phyloP scores from a whole-genome alignment of 1,139 yeast genomes.

The Meyerozyma guilliermondii region DNA sequence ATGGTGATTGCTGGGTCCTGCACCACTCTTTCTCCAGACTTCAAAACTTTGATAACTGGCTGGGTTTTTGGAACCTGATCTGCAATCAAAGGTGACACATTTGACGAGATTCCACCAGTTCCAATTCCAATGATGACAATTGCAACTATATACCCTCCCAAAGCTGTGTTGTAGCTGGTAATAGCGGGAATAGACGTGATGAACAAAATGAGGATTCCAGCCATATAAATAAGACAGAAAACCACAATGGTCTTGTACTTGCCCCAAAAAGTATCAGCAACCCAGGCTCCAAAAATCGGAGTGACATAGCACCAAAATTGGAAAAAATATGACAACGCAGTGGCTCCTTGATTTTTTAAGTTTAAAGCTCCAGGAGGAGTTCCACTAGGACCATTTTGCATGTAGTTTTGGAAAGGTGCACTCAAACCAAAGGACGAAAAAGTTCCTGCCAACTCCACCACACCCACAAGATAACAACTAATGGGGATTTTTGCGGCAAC shows the following conservation, averaged over 20 bases:
- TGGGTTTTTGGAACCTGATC: constrained; percentile 55
- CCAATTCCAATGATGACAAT: constrained; percentile 71
- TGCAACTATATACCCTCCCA: constrained; percentile 54
- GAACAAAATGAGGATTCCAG: constrained; percentile 63
- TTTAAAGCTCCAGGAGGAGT: constrained; percentile 58
- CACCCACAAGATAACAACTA: constrained; percentile 64
- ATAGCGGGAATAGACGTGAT: constrained; percentile 68
- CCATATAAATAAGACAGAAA: constrained; percentile 54
- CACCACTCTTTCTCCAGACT: constrained; percentile 34
- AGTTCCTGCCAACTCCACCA: constrained; percentile 78
- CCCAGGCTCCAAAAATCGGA: constrained; percentile 72
- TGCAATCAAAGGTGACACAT: constrained; percentile 73
- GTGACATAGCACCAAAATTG: constrained; percentile 82
- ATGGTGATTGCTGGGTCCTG: constrained; percentile 38
- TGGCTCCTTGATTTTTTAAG: constrained; percentile 61
- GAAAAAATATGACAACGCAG: constrained; percentile 71
- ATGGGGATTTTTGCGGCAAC: constrained; percentile 35
- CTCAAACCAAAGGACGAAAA: constrained; percentile 77
- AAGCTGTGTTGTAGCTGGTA: constrained; percentile 40
- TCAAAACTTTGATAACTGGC: constrained; percentile 29
- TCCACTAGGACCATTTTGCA: constrained; percentile 49
- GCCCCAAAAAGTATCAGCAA: constrained; percentile 74
- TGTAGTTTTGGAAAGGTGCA: constrained; percentile 74
- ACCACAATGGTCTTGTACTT: constrained; percentile 64
- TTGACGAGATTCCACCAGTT: constrained; percentile 79